Percentiles rank a stretch among this genome's conserved stretches.
phyloP scores from a whole-genome alignment of 2,329 filamentous ascomycete species.

The Calonectria pauciramosa region DNA sequence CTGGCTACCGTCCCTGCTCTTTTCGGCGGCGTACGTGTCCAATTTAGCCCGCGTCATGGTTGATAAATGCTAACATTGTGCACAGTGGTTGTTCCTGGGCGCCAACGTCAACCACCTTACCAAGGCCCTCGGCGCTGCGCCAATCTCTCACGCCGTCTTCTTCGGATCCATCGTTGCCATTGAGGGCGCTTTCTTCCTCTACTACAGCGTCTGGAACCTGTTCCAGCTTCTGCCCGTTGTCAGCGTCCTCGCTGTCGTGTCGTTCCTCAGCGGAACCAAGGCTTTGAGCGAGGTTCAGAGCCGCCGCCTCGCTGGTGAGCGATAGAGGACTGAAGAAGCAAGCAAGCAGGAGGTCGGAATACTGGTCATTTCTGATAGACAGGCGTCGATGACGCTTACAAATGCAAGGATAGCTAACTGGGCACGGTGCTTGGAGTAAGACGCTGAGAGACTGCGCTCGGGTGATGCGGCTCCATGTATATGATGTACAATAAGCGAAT shows the following conservation, averaged over 20 bases:
- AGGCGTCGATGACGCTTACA: neutral
- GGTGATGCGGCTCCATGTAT: conserved; percentile 23
- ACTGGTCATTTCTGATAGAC: conserved; percentile 13
- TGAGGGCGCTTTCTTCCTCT: conserved; percentile 93
- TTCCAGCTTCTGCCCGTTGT: conserved; percentile 89
- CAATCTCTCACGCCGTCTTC: conserved; percentile 86
- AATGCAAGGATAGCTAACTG: neutral
- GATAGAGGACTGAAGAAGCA: conserved; percentile 51
- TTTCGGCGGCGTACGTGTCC: conserved; percentile 73
- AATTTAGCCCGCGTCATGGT: too few relatives aligned
- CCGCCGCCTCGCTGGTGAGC: conserved; percentile 82
- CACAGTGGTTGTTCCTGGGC: conserved; percentile 84
- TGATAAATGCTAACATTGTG: conserved; percentile 37
- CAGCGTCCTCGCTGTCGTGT: conserved; percentile 74
- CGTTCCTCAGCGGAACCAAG: conserved; percentile 89
- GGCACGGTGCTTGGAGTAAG: conserved; percentile 2
- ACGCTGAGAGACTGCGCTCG: conserved; percentile 11
- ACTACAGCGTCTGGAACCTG: conserved; percentile 92
- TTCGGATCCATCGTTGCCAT: conserved; percentile 89
- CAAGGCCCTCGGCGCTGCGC: conserved; percentile 81
- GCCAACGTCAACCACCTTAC: conserved; percentile 85
- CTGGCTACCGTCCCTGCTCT: conserved; percentile 81
- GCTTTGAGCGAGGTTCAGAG: conserved; percentile 94
- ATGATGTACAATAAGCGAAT: conserved; percentile 33
- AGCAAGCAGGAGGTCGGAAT: neutral